These are phyloP conservation scores for Xylariales sp. DNA, from an alignment of 2,329 filamentous ascomycete species.

Conservation along the genomic window DNA sequence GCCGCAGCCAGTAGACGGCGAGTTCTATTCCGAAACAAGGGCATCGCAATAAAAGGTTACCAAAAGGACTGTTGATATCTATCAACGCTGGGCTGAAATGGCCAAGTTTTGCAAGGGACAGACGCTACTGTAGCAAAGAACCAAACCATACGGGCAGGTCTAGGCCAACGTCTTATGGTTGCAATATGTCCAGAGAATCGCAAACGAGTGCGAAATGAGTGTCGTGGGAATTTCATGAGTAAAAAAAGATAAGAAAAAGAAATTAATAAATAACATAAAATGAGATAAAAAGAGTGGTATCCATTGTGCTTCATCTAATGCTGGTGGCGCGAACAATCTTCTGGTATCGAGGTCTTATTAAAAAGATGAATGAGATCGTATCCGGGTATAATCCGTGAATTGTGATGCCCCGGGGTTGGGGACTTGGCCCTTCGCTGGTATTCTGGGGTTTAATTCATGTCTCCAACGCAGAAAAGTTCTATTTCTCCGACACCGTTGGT, in stretches of 20 bases:
- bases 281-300: constrained; percentile 43
- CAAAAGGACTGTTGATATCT: constrained; percentile 22
- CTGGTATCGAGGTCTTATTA: constrained; percentile 24
- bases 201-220: constrained; percentile 44
- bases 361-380: constrained; percentile 27
- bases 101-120: constrained; percentile 13
- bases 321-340: constrained; percentile 22
- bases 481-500: constrained; percentile 86
- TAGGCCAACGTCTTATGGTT: constrained; percentile 36
- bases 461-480: constrained; percentile 81
- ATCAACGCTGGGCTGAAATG: constrained; percentile 23
- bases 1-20: constrained; percentile 22
- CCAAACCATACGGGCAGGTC: constrained; percentile 21
- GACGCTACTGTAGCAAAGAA: constrained; percentile 21
- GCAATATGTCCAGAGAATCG: constrained; percentile 51
- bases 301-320: constrained; percentile 41
- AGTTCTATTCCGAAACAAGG: constrained; percentile 33
- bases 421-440: constrained; percentile 11
- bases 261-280: neutral
- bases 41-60: constrained; percentile 17
- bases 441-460: constrained; percentile 46
- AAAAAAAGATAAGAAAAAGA: constrained; percentile 17
- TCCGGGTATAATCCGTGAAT: constrained; percentile 34
- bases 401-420: constrained; percentile 9
- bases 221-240: constrained; percentile 35